phyloP scores from a whole-genome alignment of 768 basidiomycete genomes.

The Tephrocybe sp. region DNA sequence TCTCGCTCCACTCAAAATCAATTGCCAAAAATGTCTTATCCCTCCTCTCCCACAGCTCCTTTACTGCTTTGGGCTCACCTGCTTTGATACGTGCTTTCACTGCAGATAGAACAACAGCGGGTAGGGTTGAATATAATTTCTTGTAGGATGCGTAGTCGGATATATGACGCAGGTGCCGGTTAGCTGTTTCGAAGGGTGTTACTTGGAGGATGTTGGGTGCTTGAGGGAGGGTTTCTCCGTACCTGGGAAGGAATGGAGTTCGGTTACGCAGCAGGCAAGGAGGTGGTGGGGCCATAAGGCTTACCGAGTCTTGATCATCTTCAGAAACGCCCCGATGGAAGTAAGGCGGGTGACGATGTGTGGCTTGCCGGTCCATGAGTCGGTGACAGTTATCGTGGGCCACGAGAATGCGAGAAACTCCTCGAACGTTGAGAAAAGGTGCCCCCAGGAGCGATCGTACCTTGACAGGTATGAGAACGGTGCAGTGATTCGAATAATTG shows the following conservation, averaged over 20 bases:
- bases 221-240: slow-evolving; percentile 72
- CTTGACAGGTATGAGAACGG: slow-evolving; percentile 31
- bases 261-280: neutral
- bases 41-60: slow-evolving; percentile 63
- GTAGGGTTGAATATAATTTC: slow-evolving; percentile 69
- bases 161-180: slow-evolving; percentile 70
- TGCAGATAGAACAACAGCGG: slow-evolving; percentile 65
- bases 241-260: slow-evolving; percentile 41
- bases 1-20: slow-evolving; percentile 76
- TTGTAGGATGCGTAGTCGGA: slow-evolving; percentile 68
- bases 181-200: slow-evolving; percentile 64
- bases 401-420: slow-evolving; percentile 80
- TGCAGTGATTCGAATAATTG: slow-evolving; percentile 3
- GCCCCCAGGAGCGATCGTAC: slow-evolving; percentile 82
- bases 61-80: slow-evolving; percentile 66
- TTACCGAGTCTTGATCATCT: slow-evolving; percentile 84
- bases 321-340: slow-evolving; percentile 72
- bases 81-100: slow-evolving; percentile 61
- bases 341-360: slow-evolving; percentile 80
- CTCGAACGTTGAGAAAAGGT: slow-evolving; percentile 76
- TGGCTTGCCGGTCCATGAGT: slow-evolving; percentile 65
- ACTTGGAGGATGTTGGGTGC: slow-evolving; percentile 73
- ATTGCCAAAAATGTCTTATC: slow-evolving; percentile 78
- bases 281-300: slow-evolving; percentile 6
- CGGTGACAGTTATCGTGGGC: slow-evolving; percentile 80